These are phyloP conservation scores for Phytophthora cryptogea DNA, from an alignment of 352 stramenopile species.

Conservation along the genomic window DNA sequence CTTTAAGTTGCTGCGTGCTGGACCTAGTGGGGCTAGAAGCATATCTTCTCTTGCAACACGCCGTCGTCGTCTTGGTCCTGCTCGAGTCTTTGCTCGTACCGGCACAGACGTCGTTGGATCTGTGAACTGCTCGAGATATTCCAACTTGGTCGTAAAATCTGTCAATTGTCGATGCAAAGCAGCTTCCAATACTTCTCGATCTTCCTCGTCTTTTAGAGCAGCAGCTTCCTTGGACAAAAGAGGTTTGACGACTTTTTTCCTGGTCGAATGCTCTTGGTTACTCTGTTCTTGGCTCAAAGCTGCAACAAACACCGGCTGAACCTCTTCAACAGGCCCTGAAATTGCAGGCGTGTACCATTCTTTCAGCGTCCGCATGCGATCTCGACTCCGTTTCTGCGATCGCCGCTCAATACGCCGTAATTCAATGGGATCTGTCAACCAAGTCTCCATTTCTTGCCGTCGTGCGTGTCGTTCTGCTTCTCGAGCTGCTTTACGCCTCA, in stretches of 20 bases:
- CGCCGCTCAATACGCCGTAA: constrained; percentile 41
- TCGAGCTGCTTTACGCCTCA: constrained; percentile 49
- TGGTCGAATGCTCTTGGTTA: constrained; percentile 16
- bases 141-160: constrained; percentile 38
- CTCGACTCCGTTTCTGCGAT: constrained; percentile 42
- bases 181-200: constrained; percentile 17
- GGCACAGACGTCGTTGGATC: background rate
- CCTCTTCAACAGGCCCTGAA: constrained; percentile 27
- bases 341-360: constrained; percentile 50
- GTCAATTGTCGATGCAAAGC: constrained; percentile 25
- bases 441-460: constrained; percentile 57
- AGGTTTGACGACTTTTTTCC: constrained; percentile 9
- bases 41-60: constrained; percentile 24
- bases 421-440: constrained; percentile 43
- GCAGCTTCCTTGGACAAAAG: constrained; percentile 25
- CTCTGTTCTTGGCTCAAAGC: constrained; percentile 26
- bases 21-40: constrained; percentile 15
- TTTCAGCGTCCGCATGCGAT: constrained; percentile 49
- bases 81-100: constrained; percentile 18
- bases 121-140: constrained; percentile 37
- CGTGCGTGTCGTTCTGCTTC: constrained; percentile 53
- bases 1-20: constrained; percentile 12
- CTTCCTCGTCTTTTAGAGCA: constrained; percentile 29
- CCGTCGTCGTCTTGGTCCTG: constrained; percentile 17
- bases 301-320: constrained; percentile 49